phyloP scores from a whole-genome alignment of 2,329 filamentous ascomycete species.

The Hortaea sp. region DNA sequence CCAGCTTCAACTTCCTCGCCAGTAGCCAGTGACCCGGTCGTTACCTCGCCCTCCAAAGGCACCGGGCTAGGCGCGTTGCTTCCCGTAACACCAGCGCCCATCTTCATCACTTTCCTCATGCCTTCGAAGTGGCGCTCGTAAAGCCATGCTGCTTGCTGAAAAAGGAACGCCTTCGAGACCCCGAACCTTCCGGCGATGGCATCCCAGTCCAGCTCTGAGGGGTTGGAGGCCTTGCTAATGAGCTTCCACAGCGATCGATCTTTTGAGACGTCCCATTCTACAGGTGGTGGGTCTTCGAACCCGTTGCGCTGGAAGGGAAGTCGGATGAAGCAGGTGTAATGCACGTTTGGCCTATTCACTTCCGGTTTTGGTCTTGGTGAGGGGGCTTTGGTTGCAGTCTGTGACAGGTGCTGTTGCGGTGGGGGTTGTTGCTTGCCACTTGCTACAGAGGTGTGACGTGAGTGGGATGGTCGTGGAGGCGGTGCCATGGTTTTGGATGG shows the following conservation, averaged over 20 bases:
- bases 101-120: constrained; percentile 81
- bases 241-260: constrained; percentile 86
- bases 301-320: constrained; percentile 80
- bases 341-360: constrained; percentile 11
- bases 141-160: constrained; percentile 88
- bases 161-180: constrained; percentile 76
- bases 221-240: constrained; percentile 69
- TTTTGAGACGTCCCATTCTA: constrained; percentile 79
- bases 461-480: constrained; percentile 7
- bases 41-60: not conserved
- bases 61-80: not conserved
- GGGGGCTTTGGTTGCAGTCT: not conserved
- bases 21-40: too few relatives aligned
- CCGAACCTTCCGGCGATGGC: constrained; percentile 51
- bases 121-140: constrained; percentile 86
- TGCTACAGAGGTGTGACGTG: constrained; percentile 14
- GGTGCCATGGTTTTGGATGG: not conserved
- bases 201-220: constrained; percentile 64
- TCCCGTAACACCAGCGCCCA: constrained; percentile 38
- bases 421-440: not conserved
- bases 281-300: constrained; percentile 83
- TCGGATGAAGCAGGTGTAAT: constrained; percentile 69
- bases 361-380: not conserved
- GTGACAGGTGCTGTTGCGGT: not conserved
- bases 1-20: constrained; percentile 14